Evolutionary conservation across 495 filamentous ascomycete species (phyloP).

Genomic region (Beverwykella pulmonaria): DNA sequence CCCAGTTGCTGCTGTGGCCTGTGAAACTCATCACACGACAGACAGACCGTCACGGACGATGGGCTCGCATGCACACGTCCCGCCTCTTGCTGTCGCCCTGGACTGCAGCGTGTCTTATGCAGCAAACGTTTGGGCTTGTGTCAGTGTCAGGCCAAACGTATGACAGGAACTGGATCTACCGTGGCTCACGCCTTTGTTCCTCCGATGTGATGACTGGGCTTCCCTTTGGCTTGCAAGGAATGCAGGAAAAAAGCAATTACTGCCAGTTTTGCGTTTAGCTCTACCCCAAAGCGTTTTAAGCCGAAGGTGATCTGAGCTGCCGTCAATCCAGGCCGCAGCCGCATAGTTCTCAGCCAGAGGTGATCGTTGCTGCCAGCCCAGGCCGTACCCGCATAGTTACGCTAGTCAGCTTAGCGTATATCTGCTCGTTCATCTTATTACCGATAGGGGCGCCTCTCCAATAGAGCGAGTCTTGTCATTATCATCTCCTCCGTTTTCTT

Average conservation of each 20-base stretch:
- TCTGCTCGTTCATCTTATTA: conserved; percentile 4
- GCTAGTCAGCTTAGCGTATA: not conserved
- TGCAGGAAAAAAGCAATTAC: not conserved
- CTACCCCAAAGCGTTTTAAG: not conserved
- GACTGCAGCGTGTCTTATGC: conserved; percentile 1
- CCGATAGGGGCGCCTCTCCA: conserved; percentile 8
- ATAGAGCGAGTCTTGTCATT: not conserved
- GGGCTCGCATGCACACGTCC: not conserved
- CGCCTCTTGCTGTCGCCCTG: not conserved
- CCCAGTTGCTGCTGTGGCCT: not conserved
- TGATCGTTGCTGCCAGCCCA: conserved; percentile 6
- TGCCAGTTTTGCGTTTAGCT: conserved; percentile 2
- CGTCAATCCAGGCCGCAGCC: conserved; percentile 3
- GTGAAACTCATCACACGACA: conserved; percentile 25
- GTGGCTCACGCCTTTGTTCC: not conserved
- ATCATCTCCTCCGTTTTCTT: conserved; percentile 3
- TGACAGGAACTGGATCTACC: not conserved
- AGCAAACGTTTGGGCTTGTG: not conserved
- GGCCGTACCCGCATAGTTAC: not conserved
- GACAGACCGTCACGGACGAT: not conserved
- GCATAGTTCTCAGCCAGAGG: not conserved
- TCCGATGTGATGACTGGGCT: too few relatives aligned
- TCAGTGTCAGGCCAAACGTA: not conserved
- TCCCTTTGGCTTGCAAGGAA: too few relatives aligned
- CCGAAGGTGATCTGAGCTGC: conserved; percentile 1